phyloP scores from a whole-genome alignment of 2,329 filamentous ascomycete species.

The Calonectria pteridis region DNA sequence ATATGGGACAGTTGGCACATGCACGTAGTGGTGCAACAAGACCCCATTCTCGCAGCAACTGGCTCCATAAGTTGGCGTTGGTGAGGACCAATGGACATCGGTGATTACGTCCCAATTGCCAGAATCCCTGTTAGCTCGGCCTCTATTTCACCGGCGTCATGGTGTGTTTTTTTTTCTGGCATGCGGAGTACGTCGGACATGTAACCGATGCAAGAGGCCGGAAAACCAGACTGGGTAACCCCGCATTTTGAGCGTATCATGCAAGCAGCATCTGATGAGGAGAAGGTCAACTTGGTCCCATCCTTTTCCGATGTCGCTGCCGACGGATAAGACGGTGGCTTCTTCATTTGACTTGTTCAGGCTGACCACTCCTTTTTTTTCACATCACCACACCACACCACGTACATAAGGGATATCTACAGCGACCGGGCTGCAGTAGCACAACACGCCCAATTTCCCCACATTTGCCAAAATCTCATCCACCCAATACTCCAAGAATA shows the following conservation, averaged over 20 bases:
- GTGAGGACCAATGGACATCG: neutral
- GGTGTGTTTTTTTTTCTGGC: neutral
- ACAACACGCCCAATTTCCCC: neutral
- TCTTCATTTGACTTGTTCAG: neutral
- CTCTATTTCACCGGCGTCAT: neutral
- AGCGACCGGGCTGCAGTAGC: neutral
- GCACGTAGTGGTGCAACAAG: neutral
- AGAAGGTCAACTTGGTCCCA: neutral
- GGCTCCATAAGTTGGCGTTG: neutral
- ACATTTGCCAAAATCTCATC: neutral
- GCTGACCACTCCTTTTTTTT: neutral
- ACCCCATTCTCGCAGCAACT: neutral
- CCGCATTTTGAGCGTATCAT: neutral
- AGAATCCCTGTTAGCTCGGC: neutral
- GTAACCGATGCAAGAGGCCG: neutral
- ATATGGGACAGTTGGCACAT: neutral
- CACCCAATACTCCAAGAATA: neutral
- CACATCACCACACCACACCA: neutral
- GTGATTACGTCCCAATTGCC: neutral
- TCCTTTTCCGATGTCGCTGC: slow-evolving; percentile 4
- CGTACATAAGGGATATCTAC: neutral
- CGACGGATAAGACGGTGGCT: neutral
- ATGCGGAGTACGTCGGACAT: neutral
- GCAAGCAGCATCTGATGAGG: neutral
- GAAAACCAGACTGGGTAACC: neutral